phyloP scores from a whole-genome alignment of 2,329 filamentous ascomycete species.

The Phyllosticta capitalensis region DNA sequence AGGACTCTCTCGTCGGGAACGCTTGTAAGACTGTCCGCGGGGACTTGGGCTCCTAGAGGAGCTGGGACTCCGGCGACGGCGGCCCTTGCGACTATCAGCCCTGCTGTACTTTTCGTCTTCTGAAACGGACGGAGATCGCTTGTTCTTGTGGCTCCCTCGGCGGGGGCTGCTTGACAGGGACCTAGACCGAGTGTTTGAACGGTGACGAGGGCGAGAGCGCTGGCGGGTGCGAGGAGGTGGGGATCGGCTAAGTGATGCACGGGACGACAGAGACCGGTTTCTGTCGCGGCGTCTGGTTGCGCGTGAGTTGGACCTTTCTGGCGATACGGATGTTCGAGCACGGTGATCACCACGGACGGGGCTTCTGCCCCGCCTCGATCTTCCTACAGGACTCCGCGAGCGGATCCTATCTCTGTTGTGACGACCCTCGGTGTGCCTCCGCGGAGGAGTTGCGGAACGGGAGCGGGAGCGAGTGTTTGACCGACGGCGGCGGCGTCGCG shows the following conservation, averaged over 20 bases:
- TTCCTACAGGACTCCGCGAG: constrained; percentile 19
- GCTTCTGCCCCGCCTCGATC: constrained; percentile 17
- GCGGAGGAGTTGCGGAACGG: constrained; percentile 9
- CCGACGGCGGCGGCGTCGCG: constrained; percentile 21
- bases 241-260: constrained; percentile 14
- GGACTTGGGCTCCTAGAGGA: constrained; percentile 32
- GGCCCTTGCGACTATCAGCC: constrained; percentile 42
- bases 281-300: constrained; percentile 40
- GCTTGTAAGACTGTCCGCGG: neutral
- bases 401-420: constrained; percentile 19
- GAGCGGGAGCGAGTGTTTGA: constrained; percentile 9
- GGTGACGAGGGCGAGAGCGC: constrained; percentile 25
- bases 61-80: constrained; percentile 33
- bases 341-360: constrained; percentile 31
- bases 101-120: constrained; percentile 34
- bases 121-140: constrained; percentile 36
- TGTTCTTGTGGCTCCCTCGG: constrained; percentile 29
- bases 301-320: constrained; percentile 46
- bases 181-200: constrained; percentile 29
- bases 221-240: constrained; percentile 20
- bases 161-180: constrained; percentile 31
- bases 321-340: constrained; percentile 40
- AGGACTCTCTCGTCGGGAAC: constrained; percentile 8
- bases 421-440: constrained; percentile 5
- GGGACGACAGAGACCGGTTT: constrained; percentile 26